These are phyloP conservation scores for Ophiostoma pallidulum DNA, from an alignment of 2,329 filamentous ascomycete genomes.

Conservation along the genomic window DNA sequence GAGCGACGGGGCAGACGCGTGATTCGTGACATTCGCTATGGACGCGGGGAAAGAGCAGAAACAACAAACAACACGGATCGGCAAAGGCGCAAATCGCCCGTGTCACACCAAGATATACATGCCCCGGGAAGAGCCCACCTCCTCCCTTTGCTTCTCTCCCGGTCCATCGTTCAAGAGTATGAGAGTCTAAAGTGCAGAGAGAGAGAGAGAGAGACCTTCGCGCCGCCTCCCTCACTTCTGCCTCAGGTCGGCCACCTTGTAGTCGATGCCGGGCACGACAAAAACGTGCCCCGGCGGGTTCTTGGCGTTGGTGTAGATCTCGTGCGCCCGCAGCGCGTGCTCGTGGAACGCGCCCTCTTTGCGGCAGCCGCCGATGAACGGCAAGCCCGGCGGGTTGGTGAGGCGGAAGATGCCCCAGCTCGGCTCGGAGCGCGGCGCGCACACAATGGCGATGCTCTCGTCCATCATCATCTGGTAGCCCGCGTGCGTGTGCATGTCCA, in stretches of 20 bases:
- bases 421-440: constrained; percentile 67
- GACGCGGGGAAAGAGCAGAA: too few relatives aligned
- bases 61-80: too few relatives aligned
- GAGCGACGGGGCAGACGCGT: background rate
- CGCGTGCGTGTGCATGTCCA: constrained; percentile 86
- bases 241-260: constrained; percentile 46
- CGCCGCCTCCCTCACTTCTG: background rate
- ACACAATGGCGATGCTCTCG: constrained; percentile 94
- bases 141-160: too few relatives aligned
- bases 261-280: constrained; percentile 56
- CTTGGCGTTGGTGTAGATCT: constrained; percentile 69
- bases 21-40: too few relatives aligned
- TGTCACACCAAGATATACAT: too few relatives aligned
- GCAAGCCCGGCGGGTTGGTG: constrained; percentile 84
- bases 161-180: too few relatives aligned
- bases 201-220: too few relatives aligned
- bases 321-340: constrained; percentile 40
- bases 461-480: constrained; percentile 95
- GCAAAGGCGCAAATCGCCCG: too few relatives aligned
- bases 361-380: constrained; percentile 71
- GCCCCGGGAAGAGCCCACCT: too few relatives aligned
- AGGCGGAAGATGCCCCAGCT: constrained; percentile 89
- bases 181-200: too few relatives aligned
- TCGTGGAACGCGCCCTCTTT: constrained; percentile 79
- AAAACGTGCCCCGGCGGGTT: constrained; percentile 60